Conservation (phyloP, 2,329 filamentous ascomycete genomes). For the Epicoccum nigrum region DNA sequence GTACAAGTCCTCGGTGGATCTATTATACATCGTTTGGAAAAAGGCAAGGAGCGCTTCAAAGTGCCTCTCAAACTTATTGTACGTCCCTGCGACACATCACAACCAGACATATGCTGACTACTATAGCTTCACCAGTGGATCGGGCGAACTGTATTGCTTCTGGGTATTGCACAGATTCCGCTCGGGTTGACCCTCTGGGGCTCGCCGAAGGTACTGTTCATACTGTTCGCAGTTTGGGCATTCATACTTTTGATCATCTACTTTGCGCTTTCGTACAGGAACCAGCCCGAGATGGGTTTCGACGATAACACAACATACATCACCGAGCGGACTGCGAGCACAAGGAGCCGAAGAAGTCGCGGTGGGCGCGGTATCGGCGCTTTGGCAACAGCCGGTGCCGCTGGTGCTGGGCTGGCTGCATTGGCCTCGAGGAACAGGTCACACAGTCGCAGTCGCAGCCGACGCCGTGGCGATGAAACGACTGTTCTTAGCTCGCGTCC, state of each 20-base stretch:
- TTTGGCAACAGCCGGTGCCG: constrained; percentile 61
- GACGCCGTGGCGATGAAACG: constrained; percentile 30
- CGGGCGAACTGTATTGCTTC: constrained; percentile 75
- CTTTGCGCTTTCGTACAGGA: constrained; percentile 79
- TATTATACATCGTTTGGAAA: constrained; percentile 63
- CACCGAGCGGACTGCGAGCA: constrained; percentile 58
- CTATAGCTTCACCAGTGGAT: constrained; percentile 85
- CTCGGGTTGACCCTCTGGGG: constrained; percentile 91
- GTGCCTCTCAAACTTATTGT: constrained; percentile 65
- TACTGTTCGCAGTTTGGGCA: constrained; percentile 83
- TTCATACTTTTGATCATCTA: constrained; percentile 74
- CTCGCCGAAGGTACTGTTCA: constrained; percentile 82
- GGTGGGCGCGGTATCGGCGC: constrained; percentile 51
- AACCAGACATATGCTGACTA: constrained; percentile 17
- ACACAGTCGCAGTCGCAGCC: constrained; percentile 48
- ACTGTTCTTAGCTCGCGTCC: constrained; percentile 44
- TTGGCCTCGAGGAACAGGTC: constrained; percentile 57
- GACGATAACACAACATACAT: constrained; percentile 65
- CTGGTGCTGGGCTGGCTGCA: constrained; percentile 64
- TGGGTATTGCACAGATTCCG: constrained; percentile 86
- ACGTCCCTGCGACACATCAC: constrained; percentile 26
- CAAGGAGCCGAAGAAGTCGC: constrained; percentile 39
- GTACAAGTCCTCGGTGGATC: constrained; percentile 74
- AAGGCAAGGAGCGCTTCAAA: constrained; percentile 59
- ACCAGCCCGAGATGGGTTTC: constrained; percentile 60